phyloP scores from a whole-genome alignment of 1,139 yeast species.

The Candida smagusa region DNA sequence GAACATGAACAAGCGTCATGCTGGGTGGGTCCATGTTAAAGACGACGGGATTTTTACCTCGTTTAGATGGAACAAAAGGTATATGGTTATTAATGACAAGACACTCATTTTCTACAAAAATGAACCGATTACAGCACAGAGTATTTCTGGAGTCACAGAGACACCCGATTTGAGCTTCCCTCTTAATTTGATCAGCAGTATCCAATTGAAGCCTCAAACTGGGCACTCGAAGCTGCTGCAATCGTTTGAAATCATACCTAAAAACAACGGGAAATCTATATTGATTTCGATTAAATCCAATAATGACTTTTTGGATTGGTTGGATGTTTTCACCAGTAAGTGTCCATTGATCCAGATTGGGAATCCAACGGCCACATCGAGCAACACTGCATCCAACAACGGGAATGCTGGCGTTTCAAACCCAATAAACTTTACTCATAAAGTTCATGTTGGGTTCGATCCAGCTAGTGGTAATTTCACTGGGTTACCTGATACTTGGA shows the following conservation, averaged over 20 bases:
- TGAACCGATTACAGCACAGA: constrained; percentile 37
- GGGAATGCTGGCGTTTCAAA: constrained; percentile 70
- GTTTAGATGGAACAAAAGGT: constrained; percentile 90
- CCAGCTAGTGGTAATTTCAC: constrained; percentile 71
- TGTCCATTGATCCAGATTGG: constrained; percentile 62
- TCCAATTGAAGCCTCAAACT: constrained; percentile 37
- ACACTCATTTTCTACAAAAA: constrained; percentile 72
- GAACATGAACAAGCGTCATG: constrained; percentile 30
- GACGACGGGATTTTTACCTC: constrained; percentile 83
- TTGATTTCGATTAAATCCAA: constrained; percentile 75
- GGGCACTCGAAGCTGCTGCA: constrained; percentile 56
- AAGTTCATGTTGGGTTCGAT: constrained; percentile 60
- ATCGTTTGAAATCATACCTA: constrained; percentile 74
- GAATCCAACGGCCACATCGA: constrained; percentile 12
- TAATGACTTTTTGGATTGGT: constrained; percentile 84
- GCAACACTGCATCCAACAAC: constrained; percentile 7
- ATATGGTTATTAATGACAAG: constrained; percentile 70
- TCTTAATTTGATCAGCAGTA: constrained; percentile 35
- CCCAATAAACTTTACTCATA: constrained; percentile 77
- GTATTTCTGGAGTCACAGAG: constrained; percentile 10
- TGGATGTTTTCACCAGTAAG: constrained; percentile 83
- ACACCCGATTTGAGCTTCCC: constrained; percentile 43
- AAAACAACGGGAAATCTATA: constrained; percentile 56
- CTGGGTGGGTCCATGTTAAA: constrained; percentile 88
- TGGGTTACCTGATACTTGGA: constrained; percentile 81